Base-by-base conservation (phyloP, 75 land plant species). In the Selaginella moellendorffii region DNA sequence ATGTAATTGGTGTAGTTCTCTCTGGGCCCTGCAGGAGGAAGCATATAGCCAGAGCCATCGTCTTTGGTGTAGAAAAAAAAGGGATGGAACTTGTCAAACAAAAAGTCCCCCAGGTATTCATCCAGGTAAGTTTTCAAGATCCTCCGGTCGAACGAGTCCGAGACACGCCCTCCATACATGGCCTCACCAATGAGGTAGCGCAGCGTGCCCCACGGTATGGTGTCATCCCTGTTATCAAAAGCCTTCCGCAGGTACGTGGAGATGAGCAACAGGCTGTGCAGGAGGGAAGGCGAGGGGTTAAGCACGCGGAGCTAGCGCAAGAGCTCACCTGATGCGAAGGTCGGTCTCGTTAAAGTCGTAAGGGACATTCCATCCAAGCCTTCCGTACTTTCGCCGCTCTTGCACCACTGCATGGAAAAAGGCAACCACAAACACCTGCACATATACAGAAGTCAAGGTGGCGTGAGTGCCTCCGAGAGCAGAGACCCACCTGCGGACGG, bases 81-180 rank as follows among this genome's bases (percentile, higher is more conserved):
- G 23, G 76, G 76, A 56, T 73, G 76, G 23, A 62, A 73, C 42
- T 71, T 71, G 26, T 73, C 71, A 63, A 73, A 73, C 51, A 73
- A 59, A 52, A 73, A 73, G 14, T 73, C 71, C 0, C 76, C 76
- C 14, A 73, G 71, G 53, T 73, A 73, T 31, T 73, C 76, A 21
- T 73, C 76, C n/a, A 73, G 25, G 63, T 73, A 73, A 0, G 76
- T 73, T 22, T 63, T 73, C 1, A 73, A 67, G 36, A 73, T 73
- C 29, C 76, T 52, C 0, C 76, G 71, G 59, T 73, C 76, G 26
- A 73, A 73, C 23, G 76, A 73, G 31, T 73, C 76, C 1, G 76
- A 73, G 0, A 73, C 76, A 26, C 76, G 65, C 0, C 76, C 76
- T 51, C 76, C 76, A 27, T 73, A 73, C 76, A 73, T 73, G 60